Evolutionary conservation across 108 stramenopile genomes (phyloP).

Genomic region (Schizochytrium sp.): DNA sequence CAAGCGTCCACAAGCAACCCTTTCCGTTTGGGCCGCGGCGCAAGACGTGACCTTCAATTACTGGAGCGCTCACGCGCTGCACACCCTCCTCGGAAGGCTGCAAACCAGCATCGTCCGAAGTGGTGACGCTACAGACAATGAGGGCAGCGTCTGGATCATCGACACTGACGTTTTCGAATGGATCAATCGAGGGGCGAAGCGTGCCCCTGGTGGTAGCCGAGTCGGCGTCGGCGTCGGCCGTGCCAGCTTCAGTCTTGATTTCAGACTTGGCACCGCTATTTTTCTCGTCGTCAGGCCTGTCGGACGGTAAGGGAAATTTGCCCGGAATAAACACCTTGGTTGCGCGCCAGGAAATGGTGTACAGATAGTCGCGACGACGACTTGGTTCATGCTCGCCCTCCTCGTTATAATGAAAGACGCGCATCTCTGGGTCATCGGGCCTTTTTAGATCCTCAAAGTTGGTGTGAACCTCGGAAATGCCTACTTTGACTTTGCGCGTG

Average conservation of each 20-base stretch:
- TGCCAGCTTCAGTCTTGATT: neutral
- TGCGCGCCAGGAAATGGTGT: neutral
- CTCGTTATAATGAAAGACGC: constrained; percentile 11
- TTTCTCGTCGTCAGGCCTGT: too few species aligned
- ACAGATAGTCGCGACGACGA: neutral
- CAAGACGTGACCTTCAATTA: neutral
- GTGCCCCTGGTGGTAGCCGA: too few species aligned
- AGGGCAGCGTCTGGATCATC: neutral
- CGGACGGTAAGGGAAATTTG: neutral
- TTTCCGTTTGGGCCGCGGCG: neutral
- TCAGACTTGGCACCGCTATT: neutral
- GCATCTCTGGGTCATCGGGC: neutral
- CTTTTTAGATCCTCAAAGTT: neutral
- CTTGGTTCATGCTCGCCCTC: neutral
- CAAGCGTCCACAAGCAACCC: too few species aligned
- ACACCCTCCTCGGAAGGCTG: neutral
- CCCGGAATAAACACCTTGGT: neutral
- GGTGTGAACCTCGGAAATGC: neutral
- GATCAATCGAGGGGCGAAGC: neutral
- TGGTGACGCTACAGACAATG: neutral
- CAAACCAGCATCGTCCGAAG: neutral
- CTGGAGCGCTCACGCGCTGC: neutral
- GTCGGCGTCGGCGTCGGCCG: neutral
- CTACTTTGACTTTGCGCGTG: neutral
- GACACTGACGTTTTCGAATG: neutral